Conservation (phyloP, 83 land plant genomes). For the Diphasiastrum complanatum region DNA sequence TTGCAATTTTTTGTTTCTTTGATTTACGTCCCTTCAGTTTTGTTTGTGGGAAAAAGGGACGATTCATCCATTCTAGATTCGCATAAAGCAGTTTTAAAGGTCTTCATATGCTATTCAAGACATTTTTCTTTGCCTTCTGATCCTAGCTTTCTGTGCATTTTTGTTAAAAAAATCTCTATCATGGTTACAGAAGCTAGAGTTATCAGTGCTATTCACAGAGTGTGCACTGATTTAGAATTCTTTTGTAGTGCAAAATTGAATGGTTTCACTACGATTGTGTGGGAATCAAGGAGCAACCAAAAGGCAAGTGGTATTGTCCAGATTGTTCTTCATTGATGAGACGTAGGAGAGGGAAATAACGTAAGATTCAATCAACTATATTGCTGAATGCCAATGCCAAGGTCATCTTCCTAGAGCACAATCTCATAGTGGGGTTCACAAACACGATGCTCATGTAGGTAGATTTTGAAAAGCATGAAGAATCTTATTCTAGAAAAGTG, state of each 20-base stretch:
- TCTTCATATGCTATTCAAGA: not conserved
- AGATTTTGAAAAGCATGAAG: too few relatives aligned
- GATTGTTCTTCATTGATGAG: conserved; percentile 50
- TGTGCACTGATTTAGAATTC: conserved; percentile 8
- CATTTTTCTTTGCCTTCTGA: not conserved
- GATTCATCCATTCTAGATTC: not conserved
- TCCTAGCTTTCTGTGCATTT: not conserved
- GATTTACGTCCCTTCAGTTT: not conserved
- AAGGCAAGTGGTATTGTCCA: conserved; percentile 92
- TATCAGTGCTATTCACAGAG: not conserved
- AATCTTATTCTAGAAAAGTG: too few relatives aligned
- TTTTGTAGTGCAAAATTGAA: conserved; percentile 89
- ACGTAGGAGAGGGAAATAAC: conserved; percentile 46
- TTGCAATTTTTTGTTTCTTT: not conserved
- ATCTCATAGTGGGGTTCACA: too few relatives aligned
- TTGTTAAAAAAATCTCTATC: not conserved
- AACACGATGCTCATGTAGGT: too few relatives aligned
- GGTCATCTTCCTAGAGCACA: too few relatives aligned
- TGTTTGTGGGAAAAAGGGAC: too few relatives aligned
- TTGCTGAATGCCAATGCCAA: too few relatives aligned
- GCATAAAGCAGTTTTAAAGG: not conserved
- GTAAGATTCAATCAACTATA: too few relatives aligned
- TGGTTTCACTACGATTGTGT: conserved; percentile 98
- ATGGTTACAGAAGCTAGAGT: conserved; percentile 3
- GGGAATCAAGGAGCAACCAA: conserved; percentile 83